A percentile compares a stretch with the other conserved stretches of the same genome.
phyloP scores from a whole-genome alignment of 2,329 filamentous ascomycete genomes.

The Alternaria alternata region DNA sequence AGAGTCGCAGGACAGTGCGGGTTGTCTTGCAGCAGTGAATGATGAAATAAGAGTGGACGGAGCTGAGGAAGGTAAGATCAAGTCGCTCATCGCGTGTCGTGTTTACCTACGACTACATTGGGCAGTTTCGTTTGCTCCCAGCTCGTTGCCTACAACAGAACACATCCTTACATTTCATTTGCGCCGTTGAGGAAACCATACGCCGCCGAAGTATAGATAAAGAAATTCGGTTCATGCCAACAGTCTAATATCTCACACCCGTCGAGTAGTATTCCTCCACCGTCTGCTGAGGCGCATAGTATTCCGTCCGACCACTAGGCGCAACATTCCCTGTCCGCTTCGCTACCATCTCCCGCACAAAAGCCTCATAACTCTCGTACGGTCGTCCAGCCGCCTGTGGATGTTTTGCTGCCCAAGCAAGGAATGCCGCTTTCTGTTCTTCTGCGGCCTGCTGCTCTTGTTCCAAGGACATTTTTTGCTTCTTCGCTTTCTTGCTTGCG shows the following conservation, averaged over 20 bases:
- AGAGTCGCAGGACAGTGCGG: too few relatives aligned
- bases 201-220: background rate
- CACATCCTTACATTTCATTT: background rate
- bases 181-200: background rate
- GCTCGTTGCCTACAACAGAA: background rate
- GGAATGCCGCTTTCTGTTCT: constrained; percentile 12
- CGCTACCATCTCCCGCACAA: constrained; percentile 19
- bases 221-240: background rate
- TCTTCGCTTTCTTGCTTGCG: background rate
- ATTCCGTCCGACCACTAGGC: constrained; percentile 17
- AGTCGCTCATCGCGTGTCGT: background rate
- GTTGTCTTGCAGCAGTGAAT: background rate
- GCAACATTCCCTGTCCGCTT: constrained; percentile 23
- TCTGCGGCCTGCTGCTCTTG: background rate
- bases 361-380: constrained; percentile 22
- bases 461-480: background rate
- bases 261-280: constrained; percentile 32
- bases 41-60: background rate
- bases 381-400: constrained; percentile 15
- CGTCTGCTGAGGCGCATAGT: constrained; percentile 36
- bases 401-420: constrained; percentile 12
- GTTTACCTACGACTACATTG: background rate
- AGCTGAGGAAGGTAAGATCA: background rate
- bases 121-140: background rate
- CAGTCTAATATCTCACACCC: constrained; percentile 9